Evolutionary conservation across 352 stramenopile species (phyloP).

Genomic region (Pythium pyrilobum): DNA sequence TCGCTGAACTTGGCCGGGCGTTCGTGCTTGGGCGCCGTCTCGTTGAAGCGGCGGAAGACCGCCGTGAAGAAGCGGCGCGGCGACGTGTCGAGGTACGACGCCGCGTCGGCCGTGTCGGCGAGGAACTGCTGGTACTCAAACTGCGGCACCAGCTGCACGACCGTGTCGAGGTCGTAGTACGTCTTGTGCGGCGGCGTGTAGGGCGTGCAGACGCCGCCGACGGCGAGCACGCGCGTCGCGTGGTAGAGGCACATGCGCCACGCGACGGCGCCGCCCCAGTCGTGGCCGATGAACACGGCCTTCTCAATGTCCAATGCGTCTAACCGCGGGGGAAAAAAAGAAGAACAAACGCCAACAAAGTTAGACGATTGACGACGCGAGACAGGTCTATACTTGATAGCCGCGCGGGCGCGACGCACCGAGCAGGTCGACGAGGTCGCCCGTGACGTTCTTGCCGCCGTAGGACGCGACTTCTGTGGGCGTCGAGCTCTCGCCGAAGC

Average conservation of each 20-base stretch:
- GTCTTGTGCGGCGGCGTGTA: slow-evolving; percentile 41
- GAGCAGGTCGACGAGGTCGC: slow-evolving; percentile 45
- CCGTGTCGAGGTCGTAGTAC: slow-evolving; percentile 34
- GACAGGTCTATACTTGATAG: too few species aligned
- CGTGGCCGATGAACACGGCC: slow-evolving; percentile 67
- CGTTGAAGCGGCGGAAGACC: slow-evolving; percentile 41
- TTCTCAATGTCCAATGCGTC: slow-evolving; percentile 60
- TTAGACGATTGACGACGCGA: too few species aligned
- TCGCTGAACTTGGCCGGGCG: slow-evolving; percentile 17
- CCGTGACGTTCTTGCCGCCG: slow-evolving; percentile 48
- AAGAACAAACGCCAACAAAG: neutral
- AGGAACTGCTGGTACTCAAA: slow-evolving; percentile 69
- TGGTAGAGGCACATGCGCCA: slow-evolving; percentile 73
- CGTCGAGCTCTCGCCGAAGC: slow-evolving; percentile 54
- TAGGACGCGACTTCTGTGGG: slow-evolving; percentile 44
- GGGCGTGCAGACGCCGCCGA: slow-evolving; percentile 61
- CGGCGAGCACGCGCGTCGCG: slow-evolving; percentile 45
- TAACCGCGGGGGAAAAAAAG: too few species aligned
- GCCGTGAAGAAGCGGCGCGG: slow-evolving; percentile 45
- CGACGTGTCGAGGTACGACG: slow-evolving; percentile 30
- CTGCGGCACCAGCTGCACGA: slow-evolving; percentile 41
- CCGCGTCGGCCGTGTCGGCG: slow-evolving; percentile 32
- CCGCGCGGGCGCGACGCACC: slow-evolving; percentile 23
- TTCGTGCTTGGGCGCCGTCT: slow-evolving; percentile 19
- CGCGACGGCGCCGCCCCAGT: slow-evolving; percentile 62